phyloP scores from a whole-genome alignment of 495 filamentous ascomycete species.

The Penicillium nucicola region DNA sequence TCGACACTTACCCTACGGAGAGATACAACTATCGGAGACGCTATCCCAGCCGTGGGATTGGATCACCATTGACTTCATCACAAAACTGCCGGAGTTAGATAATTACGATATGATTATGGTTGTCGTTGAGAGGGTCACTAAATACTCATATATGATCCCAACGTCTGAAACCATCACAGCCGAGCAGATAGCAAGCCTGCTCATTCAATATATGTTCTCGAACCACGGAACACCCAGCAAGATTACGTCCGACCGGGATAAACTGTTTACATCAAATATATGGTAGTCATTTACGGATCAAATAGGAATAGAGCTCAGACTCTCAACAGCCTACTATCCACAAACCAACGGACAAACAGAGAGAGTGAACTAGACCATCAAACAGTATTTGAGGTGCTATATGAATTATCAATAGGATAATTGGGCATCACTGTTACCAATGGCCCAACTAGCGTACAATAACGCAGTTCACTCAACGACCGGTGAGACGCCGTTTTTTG shows the following conservation, averaged over 20 bases:
- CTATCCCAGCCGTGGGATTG: slow-evolving; percentile 6
- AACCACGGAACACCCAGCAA: background rate
- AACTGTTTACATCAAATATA: background rate
- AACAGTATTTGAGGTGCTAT: slow-evolving; percentile 8
- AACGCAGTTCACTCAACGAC: slow-evolving; percentile 5
- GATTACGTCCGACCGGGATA: background rate
- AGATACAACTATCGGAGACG: slow-evolving; percentile 9
- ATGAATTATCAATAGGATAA: slow-evolving; percentile 11
- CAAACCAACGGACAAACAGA: slow-evolving; percentile 8
- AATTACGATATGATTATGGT: slow-evolving; percentile 7
- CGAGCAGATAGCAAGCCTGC: background rate
- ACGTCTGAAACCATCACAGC: background rate
- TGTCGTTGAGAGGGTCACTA: background rate
- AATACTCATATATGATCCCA: slow-evolving; percentile 1
- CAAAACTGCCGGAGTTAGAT: slow-evolving; percentile 2
- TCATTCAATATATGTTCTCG: background rate
- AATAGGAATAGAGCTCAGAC: slow-evolving; percentile 1
- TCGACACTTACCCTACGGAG: slow-evolving; percentile 1
- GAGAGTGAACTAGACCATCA: slow-evolving; percentile 4
- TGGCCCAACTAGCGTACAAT: slow-evolving; percentile 12
- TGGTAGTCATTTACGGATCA: background rate
- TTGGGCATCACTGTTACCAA: background rate
- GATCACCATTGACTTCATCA: slow-evolving; percentile 24
- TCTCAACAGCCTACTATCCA: background rate
- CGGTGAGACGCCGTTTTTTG: slow-evolving; percentile 3